Conservation (phyloP, 2,329 filamentous ascomycete genomes). For the Fusarium falciforme region DNA sequence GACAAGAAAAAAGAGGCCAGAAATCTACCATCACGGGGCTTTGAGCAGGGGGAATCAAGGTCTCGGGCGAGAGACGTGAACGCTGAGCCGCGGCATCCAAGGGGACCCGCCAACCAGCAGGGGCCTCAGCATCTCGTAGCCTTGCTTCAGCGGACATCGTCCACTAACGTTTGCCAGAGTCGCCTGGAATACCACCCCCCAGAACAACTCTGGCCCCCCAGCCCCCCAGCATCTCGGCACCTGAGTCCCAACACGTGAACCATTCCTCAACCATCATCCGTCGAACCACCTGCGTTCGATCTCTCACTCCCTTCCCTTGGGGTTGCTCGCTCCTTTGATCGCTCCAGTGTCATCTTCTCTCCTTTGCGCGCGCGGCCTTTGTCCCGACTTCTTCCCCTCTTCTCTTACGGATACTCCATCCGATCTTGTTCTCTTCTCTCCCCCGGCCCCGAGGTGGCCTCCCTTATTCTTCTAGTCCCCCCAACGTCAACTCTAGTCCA, state of each 20-base stretch:
- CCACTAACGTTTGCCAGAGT: slow-evolving; percentile 4
- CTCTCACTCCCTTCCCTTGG: slow-evolving; percentile 22
- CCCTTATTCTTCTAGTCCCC: not conserved
- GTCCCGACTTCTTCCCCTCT: slow-evolving; percentile 4
- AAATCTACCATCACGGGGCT: slow-evolving; percentile 6
- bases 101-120: slow-evolving; percentile 10
- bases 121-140: not conserved
- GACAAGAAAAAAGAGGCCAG: slow-evolving; percentile 2
- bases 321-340: slow-evolving; percentile 18
- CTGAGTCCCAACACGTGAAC: slow-evolving; percentile 46
- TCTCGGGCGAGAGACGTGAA: not conserved
- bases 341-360: slow-evolving; percentile 10
- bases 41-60: not conserved
- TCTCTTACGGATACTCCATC: not conserved
- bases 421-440: slow-evolving; percentile 11
- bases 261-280: slow-evolving; percentile 44
- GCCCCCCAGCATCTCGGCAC: slow-evolving; percentile 39
- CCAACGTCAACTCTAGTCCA: not conserved
- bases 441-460: not conserved
- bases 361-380: slow-evolving; percentile 21
- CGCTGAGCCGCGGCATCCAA: slow-evolving; percentile 30
- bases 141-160: not conserved
- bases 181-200: slow-evolving; percentile 19
- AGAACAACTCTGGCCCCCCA: slow-evolving; percentile 2
- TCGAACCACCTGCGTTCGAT: slow-evolving; percentile 30